Evolutionary conservation across 2,329 filamentous ascomycete species (phyloP).

Genomic region (Phaeosphaeriaceae sp.): DNA sequence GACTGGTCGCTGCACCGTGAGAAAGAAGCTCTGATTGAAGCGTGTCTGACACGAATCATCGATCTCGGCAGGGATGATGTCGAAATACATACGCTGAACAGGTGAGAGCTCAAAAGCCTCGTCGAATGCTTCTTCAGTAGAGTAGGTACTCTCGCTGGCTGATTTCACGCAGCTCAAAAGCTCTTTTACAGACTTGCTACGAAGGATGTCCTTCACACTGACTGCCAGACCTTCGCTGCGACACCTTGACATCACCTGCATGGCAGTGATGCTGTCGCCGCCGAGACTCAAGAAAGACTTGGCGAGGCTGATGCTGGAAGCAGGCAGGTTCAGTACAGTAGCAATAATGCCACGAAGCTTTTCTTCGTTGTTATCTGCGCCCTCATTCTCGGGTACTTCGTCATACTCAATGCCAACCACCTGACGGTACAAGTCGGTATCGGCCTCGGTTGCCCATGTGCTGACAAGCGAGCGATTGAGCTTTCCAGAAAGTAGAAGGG

Average conservation of each 20-base stretch:
- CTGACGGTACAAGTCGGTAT: conserved; percentile 30
- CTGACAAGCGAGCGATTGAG: conserved; percentile 30
- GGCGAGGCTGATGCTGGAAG: conserved; percentile 16
- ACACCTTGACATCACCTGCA: conserved; percentile 24
- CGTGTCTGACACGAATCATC: conserved; percentile 25
- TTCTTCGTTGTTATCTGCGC: not conserved
- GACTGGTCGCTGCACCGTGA: conserved; percentile 32
- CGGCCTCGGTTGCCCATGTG: conserved; percentile 52
- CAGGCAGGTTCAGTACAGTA: conserved; percentile 28
- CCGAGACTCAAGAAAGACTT: conserved; percentile 28
- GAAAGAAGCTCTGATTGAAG: conserved; percentile 10
- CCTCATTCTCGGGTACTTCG: conserved; percentile 7
- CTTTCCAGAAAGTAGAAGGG: conserved; percentile 18
- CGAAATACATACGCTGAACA: conserved; percentile 26
- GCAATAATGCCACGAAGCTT: conserved; percentile 30
- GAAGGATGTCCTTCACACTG: conserved; percentile 25
- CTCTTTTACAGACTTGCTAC: conserved; percentile 18
- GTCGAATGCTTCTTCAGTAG: conserved; percentile 10
- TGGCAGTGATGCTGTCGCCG: conserved; percentile 35
- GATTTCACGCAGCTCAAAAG: conserved; percentile 10
- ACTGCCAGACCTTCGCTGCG: conserved; percentile 15
- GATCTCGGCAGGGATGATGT: conserved; percentile 6
- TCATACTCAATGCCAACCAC: conserved; percentile 42
- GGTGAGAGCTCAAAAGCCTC: conserved; percentile 24
- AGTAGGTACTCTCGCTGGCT: conserved; percentile 1